Percentiles rank a stretch among this genome's conserved stretches.
Evolutionary conservation across 2,329 filamentous ascomycete species (phyloP).

Genomic region (Arthrobotrys sinensis): DNA sequence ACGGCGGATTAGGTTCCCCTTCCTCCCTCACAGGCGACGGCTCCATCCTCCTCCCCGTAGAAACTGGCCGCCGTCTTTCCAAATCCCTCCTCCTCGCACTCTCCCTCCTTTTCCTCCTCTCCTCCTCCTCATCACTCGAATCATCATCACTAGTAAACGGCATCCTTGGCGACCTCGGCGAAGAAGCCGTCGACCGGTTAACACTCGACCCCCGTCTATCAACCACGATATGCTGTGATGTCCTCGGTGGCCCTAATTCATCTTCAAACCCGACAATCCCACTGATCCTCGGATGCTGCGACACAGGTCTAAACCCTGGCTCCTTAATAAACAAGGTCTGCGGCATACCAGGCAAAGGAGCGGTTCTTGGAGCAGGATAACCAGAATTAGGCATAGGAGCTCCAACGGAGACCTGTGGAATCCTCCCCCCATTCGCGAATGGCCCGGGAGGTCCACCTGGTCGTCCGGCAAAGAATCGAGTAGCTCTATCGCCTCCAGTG

Average conservation of each 20-base stretch:
- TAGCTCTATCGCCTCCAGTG: slow-evolving; percentile 48
- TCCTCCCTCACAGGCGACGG: slow-evolving; percentile 58
- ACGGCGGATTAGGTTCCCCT: slow-evolving; percentile 18
- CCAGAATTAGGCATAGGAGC: slow-evolving; percentile 13
- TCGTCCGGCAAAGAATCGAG: slow-evolving; percentile 47
- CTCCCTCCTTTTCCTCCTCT: slow-evolving; percentile 43
- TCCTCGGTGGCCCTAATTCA: slow-evolving; percentile 68
- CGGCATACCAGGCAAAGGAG: slow-evolving; percentile 64
- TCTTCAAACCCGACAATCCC: slow-evolving; percentile 69
- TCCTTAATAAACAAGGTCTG: slow-evolving; percentile 68
- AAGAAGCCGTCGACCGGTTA: slow-evolving; percentile 52
- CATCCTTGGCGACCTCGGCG: slow-evolving; percentile 56
- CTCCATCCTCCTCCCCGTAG: slow-evolving; percentile 46
- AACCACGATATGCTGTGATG: slow-evolving; percentile 65
- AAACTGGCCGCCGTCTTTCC: slow-evolving; percentile 50
- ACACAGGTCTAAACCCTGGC: slow-evolving; percentile 75
- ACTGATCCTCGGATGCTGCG: slow-evolving; percentile 83
- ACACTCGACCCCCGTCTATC: slow-evolving; percentile 64
- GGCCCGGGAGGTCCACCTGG: slow-evolving; percentile 16
- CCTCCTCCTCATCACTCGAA: slow-evolving; percentile 55
- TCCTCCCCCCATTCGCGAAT: slow-evolving; percentile 38
- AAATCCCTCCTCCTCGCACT: slow-evolving; percentile 52
- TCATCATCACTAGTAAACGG: slow-evolving; percentile 59
- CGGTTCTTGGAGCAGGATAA: slow-evolving; percentile 31
- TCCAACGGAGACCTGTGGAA: slow-evolving; percentile 45